phyloP scores from a whole-genome alignment of 352 stramenopile species.

The Globisporangium cystogenes region DNA sequence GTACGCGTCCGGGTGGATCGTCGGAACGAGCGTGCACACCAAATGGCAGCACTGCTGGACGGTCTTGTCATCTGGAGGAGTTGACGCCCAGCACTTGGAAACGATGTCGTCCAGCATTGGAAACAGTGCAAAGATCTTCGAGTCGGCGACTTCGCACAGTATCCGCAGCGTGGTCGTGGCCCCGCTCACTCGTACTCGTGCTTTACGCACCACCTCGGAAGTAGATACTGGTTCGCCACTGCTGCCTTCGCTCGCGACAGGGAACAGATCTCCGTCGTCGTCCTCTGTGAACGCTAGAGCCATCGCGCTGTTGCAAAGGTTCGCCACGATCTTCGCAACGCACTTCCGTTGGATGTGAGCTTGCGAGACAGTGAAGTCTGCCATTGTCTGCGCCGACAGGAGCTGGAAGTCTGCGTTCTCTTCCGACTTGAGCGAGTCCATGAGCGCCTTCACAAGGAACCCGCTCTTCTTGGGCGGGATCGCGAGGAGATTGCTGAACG shows the following conservation, averaged over 20 bases:
- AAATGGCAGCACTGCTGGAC: slow-evolving; percentile 51
- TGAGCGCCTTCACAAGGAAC: slow-evolving; percentile 74
- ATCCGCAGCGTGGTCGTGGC: slow-evolving; percentile 31
- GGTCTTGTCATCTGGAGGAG: slow-evolving; percentile 18
- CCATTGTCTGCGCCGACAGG: slow-evolving; percentile 45
- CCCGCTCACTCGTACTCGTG: slow-evolving; percentile 30
- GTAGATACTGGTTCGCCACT: neutral
- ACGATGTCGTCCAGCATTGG: slow-evolving; percentile 28
- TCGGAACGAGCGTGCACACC: slow-evolving; percentile 30
- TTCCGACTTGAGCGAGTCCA: slow-evolving; percentile 75
- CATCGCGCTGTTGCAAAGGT: slow-evolving; percentile 62
- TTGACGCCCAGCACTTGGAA: slow-evolving; percentile 26
- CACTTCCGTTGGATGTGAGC: slow-evolving; percentile 53
- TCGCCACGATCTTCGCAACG: slow-evolving; percentile 71
- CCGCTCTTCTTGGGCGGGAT: slow-evolving; percentile 65
- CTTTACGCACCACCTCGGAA: slow-evolving; percentile 24
- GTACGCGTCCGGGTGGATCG: slow-evolving; percentile 23
- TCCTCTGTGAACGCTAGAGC: slow-evolving; percentile 25
- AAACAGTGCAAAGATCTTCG: slow-evolving; percentile 29
- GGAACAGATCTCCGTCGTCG: neutral
- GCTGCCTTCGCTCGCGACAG: slow-evolving; percentile 3
- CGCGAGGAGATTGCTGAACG: slow-evolving; percentile 43
- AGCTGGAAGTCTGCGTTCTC: slow-evolving; percentile 31
- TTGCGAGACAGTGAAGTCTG: slow-evolving; percentile 52
- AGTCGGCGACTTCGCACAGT: slow-evolving; percentile 30